These are phyloP conservation scores for Scheffersomyces segobiensis DNA, from an alignment of 1,139 yeast species.

Conservation along the genomic window DNA sequence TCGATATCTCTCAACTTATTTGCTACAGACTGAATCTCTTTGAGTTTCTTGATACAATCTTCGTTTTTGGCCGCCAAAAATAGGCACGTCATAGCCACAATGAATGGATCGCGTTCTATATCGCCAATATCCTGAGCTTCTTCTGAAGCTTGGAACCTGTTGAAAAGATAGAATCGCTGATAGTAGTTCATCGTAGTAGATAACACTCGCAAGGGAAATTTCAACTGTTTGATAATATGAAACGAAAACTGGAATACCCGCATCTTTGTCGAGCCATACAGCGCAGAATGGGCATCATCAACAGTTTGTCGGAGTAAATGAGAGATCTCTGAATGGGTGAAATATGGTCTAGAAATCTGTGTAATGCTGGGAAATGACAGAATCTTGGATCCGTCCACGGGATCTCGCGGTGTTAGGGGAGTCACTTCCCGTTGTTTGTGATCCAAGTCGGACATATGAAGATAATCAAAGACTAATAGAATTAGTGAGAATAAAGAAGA, in stretches of 20 bases:
- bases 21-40: constrained; percentile 55
- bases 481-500: background rate
- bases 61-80: constrained; percentile 82
- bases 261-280: constrained; percentile 52
- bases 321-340: constrained; percentile 57
- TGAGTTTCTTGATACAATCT: constrained; percentile 81
- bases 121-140: constrained; percentile 18
- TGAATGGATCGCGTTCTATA: constrained; percentile 42
- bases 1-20: constrained; percentile 39
- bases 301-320: constrained; percentile 55
- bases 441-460: background rate
- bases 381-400: background rate
- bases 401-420: background rate
- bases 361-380: background rate
- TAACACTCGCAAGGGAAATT: constrained; percentile 66
- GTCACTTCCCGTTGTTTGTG: background rate
- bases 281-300: constrained; percentile 45
- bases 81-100: constrained; percentile 72
- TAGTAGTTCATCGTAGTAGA: constrained; percentile 71
- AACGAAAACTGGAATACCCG: constrained; percentile 57
- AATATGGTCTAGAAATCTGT: constrained; percentile 66
- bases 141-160: constrained; percentile 36
- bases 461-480: too few relatives aligned
- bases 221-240: constrained; percentile 52
- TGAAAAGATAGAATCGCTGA: constrained; percentile 69